Conservation (phyloP, 73 alveolate species). For the Chromera velia region DNA sequence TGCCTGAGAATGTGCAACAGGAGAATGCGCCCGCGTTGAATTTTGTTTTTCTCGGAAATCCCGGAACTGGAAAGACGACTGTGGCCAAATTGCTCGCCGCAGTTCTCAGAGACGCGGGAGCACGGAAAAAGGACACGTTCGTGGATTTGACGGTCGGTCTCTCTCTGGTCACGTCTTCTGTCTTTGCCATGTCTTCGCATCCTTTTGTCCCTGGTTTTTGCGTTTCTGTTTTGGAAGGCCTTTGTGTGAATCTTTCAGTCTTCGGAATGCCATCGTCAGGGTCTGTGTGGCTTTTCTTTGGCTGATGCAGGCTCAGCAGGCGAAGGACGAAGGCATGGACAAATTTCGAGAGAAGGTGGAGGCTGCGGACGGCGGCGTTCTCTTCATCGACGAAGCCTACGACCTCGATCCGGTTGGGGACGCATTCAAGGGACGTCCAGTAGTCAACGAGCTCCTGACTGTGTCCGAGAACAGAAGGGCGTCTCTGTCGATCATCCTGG, state of each 20-base stretch:
- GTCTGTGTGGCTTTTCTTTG: too few relatives aligned
- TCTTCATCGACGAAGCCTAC: slow-evolving; percentile 29
- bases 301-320: slow-evolving; percentile 18
- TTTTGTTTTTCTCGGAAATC: not conserved
- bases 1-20: slow-evolving; percentile 7
- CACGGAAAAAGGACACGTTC: not conserved
- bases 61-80: too few relatives aligned
- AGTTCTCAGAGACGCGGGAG: slow-evolving; percentile 15
- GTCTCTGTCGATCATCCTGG: slow-evolving; percentile 17
- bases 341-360: slow-evolving; percentile 16
- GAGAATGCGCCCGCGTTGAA: not conserved
- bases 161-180: too few relatives aligned
- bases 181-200: too few relatives aligned
- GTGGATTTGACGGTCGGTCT: not conserved
- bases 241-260: too few relatives aligned
- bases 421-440: slow-evolving; percentile 24
- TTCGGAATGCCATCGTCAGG: too few relatives aligned
- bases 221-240: too few relatives aligned
- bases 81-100: slow-evolving; percentile 21
- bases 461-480: slow-evolving; percentile 25
- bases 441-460: slow-evolving; percentile 26
- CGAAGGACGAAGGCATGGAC: slow-evolving; percentile 32
- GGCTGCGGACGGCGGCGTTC: slow-evolving; percentile 16
- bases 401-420: slow-evolving; percentile 36
- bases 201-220: too few relatives aligned